These are phyloP conservation scores for Ceratorhiza oryzae-sativae DNA, from an alignment of 1,284 basidiomycete species.

Conservation along the genomic window DNA sequence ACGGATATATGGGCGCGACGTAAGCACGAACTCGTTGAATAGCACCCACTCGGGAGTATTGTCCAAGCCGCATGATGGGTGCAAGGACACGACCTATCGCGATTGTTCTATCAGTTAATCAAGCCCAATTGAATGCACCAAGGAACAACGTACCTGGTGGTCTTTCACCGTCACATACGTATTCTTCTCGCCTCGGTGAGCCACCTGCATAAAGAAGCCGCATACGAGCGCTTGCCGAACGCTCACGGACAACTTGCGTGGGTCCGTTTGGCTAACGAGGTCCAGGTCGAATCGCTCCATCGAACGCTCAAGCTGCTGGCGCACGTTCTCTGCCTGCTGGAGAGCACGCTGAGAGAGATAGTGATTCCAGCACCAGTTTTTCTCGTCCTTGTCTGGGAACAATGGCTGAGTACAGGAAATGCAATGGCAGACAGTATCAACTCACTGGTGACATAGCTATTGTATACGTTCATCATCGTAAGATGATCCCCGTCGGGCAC, in stretches of 20 bases:
- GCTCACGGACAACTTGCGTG: constrained; percentile 79
- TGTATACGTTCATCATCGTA: constrained; percentile 95
- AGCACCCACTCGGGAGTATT: constrained; percentile 96
- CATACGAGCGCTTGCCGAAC: constrained; percentile 87
- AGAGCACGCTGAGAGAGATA: constrained; percentile 88
- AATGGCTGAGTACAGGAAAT: neutral
- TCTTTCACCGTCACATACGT: constrained; percentile 92
- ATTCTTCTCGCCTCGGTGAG: constrained; percentile 90
- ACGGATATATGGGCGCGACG: constrained; percentile 87
- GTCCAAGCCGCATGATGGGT: constrained; percentile 92
- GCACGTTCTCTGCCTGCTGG: constrained; percentile 94
- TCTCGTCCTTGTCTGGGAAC: constrained; percentile 70
- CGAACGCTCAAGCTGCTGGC: constrained; percentile 84
- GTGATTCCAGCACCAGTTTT: constrained; percentile 93
- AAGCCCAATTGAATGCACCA: constrained; percentile 10
- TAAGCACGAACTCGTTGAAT: constrained; percentile 98
- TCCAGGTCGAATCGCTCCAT: constrained; percentile 95
- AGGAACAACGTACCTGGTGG: constrained; percentile 67
- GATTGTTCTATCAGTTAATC: neutral
- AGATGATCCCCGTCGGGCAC: constrained; percentile 97
- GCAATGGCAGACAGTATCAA: constrained; percentile 36
- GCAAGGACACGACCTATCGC: constrained; percentile 79
- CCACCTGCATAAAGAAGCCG: constrained; percentile 99
- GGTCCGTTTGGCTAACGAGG: constrained; percentile 77
- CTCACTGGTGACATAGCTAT: constrained; percentile 86